A percentile compares a stretch with the other conserved stretches of the same genome.
phyloP scores from a whole-genome alignment of 257 asterid species.

The Capsicum rhomboideum region DNA sequence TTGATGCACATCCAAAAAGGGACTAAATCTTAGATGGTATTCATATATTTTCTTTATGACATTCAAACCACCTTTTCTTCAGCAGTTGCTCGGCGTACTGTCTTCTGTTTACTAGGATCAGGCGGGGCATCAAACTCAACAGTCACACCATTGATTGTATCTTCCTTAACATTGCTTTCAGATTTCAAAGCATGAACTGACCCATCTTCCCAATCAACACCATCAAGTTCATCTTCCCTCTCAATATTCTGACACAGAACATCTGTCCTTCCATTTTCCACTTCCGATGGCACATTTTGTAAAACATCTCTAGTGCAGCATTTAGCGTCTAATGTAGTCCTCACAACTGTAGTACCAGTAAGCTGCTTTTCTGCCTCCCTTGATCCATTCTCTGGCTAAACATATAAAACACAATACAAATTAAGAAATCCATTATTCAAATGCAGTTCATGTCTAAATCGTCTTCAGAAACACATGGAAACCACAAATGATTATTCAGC shows the following conservation, averaged over 20 bases:
- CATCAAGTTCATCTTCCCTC: slow-evolving; percentile 39
- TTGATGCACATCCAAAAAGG: not conserved
- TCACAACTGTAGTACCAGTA: slow-evolving; percentile 7
- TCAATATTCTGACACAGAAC: slow-evolving; percentile 13
- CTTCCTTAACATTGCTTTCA: slow-evolving; percentile 24
- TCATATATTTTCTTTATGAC: not conserved
- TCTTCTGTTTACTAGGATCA: slow-evolving; percentile 45
- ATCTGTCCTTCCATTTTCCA: slow-evolving; percentile 4
- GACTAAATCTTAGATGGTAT: slow-evolving; percentile 1
- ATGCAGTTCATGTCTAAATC: not conserved
- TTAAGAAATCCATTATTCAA: not conserved
- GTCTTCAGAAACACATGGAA: not conserved
- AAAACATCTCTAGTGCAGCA: slow-evolving; percentile 23
- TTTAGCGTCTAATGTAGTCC: slow-evolving; percentile 18
- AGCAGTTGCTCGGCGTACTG: slow-evolving; percentile 71
- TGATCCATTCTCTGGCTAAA: slow-evolving; percentile 32
- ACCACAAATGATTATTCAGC: not conserved
- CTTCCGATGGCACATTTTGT: slow-evolving; percentile 14
- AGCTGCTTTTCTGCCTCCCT: slow-evolving; percentile 10
- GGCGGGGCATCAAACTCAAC: slow-evolving; percentile 72
- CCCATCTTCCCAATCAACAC: slow-evolving; percentile 89
- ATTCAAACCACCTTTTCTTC: slow-evolving; percentile 65
- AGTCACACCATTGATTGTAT: slow-evolving; percentile 43
- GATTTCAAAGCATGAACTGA: slow-evolving; percentile 27
- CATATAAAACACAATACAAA: slow-evolving; percentile 1